A percentile compares a stretch with the other conserved stretches of the same genome.
These are phyloP conservation scores for Cordyceps cicadae DNA, from an alignment of 2,329 filamentous ascomycete genomes.

Conservation along the genomic window DNA sequence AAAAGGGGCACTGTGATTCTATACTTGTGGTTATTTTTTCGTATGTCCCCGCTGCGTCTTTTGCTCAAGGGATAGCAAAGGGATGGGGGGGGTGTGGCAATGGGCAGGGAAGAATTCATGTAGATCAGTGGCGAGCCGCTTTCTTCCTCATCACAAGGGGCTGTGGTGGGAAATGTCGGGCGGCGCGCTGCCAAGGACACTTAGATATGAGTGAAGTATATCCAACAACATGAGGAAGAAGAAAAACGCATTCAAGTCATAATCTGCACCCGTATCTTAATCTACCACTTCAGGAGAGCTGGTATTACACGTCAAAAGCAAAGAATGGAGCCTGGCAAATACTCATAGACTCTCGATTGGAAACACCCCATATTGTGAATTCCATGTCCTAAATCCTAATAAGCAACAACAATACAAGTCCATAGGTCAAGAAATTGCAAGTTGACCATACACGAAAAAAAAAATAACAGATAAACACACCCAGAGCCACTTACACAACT, in stretches of 20 bases:
- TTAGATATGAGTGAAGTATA: not conserved
- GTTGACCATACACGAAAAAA: not conserved
- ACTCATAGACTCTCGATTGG: not conserved
- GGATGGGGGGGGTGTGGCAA: not conserved
- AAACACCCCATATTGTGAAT: not conserved
- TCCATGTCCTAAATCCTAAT: not conserved
- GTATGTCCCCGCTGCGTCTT: not conserved
- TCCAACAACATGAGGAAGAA: conserved; percentile 5
- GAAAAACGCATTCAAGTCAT: too few species aligned
- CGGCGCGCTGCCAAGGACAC: not conserved
- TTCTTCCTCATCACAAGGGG: not conserved
- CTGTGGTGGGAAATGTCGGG: not conserved
- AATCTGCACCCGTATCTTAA: too few species aligned
- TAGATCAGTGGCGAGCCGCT: not conserved
- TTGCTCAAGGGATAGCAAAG: not conserved
- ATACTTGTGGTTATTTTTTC: conserved; percentile 11
- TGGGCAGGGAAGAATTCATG: not conserved
- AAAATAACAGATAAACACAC: not conserved
- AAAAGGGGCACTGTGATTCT: conserved; percentile 7
- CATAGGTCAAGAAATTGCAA: not conserved
- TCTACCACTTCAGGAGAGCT: too few species aligned
- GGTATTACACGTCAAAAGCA: too few species aligned
- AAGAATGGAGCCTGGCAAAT: not conserved
- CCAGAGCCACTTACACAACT: not conserved
- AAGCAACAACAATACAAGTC: not conserved